Evolutionary conservation across 2,329 filamentous ascomycete genomes (phyloP), one percentile per base, ranked within the genome.

Genomic region (Ascomycota sp.): DNA sequence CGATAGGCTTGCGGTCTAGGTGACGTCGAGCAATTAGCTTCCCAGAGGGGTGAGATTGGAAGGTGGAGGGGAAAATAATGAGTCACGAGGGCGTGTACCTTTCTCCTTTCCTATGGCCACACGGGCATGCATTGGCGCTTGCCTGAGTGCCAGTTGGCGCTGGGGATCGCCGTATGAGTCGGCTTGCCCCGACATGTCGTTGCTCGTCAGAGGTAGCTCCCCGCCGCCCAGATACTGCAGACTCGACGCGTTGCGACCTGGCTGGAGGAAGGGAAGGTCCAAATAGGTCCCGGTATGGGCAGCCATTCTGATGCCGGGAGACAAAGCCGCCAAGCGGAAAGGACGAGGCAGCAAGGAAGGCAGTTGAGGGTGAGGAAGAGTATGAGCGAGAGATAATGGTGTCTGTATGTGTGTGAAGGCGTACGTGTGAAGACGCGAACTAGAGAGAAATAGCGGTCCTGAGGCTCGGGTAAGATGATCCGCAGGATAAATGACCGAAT

Each of bases 1-100:
- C 82, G 43, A 93, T 70, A 7, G 82, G 80, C 51, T 91, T 91
- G 40, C 82, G 74, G 44, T 80, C 77, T 79, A 8, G 28, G 20
- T 17, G 25, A 8, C 20, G 6, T 19, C n/a, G 10, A 15, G 10
- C n/a, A n/a, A 23, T 32, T 25, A 34, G 28, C 28, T 20, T 27
- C 9, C 25, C 5, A n/a, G n/a, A n/a, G n/a, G n/a, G n/a, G n/a
- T n/a, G n/a, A n/a, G n/a, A n/a, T n/a, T n/a, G n/a, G n/a, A n/a
- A n/a, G n/a, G n/a, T n/a, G n/a, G n/a, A n/a, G n/a, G n/a, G n/a
- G n/a, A n/a, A n/a, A n/a, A n/a, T n/a, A n/a, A n/a, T n/a, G n/a
- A n/a, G n/a, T n/a, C n/a, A n/a, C n/a, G 25, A 8, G 8, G 25
- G 9, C 12, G 7, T 50, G 31, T 52, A 77, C 75, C 67, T 59